Percentiles rank a stretch among this genome's conserved stretches.
phyloP scores from a whole-genome alignment of 371 early-diverging fungal species.

The Zancudomyces culisetae region DNA sequence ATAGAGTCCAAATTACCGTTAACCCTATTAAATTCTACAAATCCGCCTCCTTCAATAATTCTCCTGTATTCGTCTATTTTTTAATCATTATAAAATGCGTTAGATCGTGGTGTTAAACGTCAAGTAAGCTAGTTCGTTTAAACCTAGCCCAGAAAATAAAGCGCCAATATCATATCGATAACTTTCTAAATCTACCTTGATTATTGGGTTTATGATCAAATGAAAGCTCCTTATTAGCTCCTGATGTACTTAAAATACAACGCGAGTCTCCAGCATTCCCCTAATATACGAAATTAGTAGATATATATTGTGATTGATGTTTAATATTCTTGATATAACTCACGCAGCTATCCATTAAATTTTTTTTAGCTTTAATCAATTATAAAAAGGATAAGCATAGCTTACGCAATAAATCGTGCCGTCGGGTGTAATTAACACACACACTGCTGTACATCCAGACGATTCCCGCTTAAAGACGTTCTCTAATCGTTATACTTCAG shows the following conservation, averaged over 20 bases:
- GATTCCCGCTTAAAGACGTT: too few species aligned
- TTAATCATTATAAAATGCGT: too few species aligned
- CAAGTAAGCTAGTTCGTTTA: too few species aligned
- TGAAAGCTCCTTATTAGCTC: constrained; percentile 57
- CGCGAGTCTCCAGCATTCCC: constrained; percentile 93
- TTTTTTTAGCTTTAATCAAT: too few species aligned
- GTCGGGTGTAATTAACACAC: constrained; percentile 56
- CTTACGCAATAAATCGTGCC: constrained; percentile 24
- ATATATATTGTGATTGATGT: too few species aligned
- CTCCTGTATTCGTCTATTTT: constrained; percentile 48
- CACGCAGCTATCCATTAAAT: too few species aligned
- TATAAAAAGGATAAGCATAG: too few species aligned
- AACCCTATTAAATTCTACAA: constrained; percentile 86
- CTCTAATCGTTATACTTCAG: too few species aligned
- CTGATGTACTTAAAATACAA: constrained; percentile 54
- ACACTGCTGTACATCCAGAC: constrained; percentile 91
- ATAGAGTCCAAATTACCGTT: constrained; percentile 51
- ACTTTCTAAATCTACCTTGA: constrained; percentile 17
- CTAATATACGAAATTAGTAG: constrained; percentile 1
- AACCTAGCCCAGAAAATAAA: too few species aligned
- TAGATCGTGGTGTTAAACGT: not conserved
- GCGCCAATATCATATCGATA: too few species aligned
- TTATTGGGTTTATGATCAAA: constrained; percentile 86
- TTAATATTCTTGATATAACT: too few species aligned
- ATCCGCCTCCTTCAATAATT: constrained; percentile 76